phyloP scores from a whole-genome alignment of 345 rosid genomes.

The Eucalyptus leucophloia region DNA sequence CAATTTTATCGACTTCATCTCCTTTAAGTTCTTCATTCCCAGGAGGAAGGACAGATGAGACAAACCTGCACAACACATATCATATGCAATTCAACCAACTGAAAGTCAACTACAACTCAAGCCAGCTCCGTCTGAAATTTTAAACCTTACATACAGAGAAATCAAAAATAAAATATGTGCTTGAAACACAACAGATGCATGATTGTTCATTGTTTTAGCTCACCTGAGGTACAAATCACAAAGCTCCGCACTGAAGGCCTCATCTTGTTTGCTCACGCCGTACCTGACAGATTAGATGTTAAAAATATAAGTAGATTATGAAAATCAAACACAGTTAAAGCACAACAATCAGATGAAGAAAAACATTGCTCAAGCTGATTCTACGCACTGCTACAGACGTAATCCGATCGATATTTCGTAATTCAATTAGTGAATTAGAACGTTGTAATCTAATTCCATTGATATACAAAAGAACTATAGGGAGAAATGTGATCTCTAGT shows the following conservation, averaged over 20 bases:
- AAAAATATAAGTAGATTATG: neutral
- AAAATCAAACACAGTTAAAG: neutral
- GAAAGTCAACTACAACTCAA: neutral
- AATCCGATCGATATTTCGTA: neutral
- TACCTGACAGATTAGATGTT: slow-evolving; percentile 21
- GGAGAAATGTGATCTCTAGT: neutral
- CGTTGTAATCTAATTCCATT: neutral
- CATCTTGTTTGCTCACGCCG: slow-evolving; percentile 86
- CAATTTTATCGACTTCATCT: slow-evolving; percentile 68
- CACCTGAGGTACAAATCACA: slow-evolving; percentile 75
- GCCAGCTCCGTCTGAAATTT: neutral
- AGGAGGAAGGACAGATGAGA: slow-evolving; percentile 66
- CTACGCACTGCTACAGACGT: neutral
- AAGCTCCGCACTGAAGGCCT: slow-evolving; percentile 73
- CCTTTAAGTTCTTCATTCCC: slow-evolving; percentile 72
- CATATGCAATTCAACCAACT: neutral
- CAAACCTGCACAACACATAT: slow-evolving; percentile 34
- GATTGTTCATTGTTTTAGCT: neutral
- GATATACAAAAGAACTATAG: neutral
- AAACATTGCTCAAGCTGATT: neutral
- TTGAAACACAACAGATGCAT: neutral
- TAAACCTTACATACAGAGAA: neutral
- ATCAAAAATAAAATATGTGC: neutral
- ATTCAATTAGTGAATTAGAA: neutral
- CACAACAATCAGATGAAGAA: neutral